These are phyloP conservation scores for Wickerhamomyces bisporus DNA, from an alignment of 805 yeast genomes.

Conservation along the genomic window DNA sequence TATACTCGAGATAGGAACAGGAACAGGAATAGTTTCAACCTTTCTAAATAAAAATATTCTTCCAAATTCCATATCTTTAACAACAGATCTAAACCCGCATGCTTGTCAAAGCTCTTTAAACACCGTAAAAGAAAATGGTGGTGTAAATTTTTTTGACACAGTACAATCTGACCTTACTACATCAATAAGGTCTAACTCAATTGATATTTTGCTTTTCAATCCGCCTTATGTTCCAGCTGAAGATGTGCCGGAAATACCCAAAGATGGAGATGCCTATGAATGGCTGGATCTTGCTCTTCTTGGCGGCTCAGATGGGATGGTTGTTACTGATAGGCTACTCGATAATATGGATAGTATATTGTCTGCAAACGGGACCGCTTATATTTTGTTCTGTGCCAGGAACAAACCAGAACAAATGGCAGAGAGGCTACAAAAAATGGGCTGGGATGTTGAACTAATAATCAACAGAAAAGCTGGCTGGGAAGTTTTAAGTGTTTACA, in stretches of 20 bases:
- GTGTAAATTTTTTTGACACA: constrained; percentile 34
- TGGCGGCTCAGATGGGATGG: constrained; percentile 93
- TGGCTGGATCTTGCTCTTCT: constrained; percentile 90
- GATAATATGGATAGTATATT: constrained; percentile 47
- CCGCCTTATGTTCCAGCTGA: constrained; percentile 97
- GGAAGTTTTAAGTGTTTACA: constrained; percentile 81
- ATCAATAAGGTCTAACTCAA: constrained; percentile 36
- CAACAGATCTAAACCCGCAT: constrained; percentile 78
- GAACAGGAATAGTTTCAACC: constrained; percentile 84
- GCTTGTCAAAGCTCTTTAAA: constrained; percentile 53
- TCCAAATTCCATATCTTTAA: constrained; percentile 49
- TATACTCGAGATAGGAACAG: constrained; percentile 83
- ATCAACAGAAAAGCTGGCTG: constrained; percentile 85
- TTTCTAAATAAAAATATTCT: constrained; percentile 59
- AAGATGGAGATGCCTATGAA: constrained; percentile 38
- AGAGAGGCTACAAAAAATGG: constrained; percentile 35
- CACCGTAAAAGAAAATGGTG: constrained; percentile 37
- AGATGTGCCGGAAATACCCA: constrained; percentile 58
- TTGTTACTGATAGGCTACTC: constrained; percentile 63
- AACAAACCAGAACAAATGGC: constrained; percentile 70
- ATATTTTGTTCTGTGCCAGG: constrained; percentile 86
- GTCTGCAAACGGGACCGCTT: constrained; percentile 67
- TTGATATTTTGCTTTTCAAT: constrained; percentile 81
- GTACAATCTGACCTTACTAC: constrained; percentile 56
- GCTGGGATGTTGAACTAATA: constrained; percentile 53